Percentiles rank a stretch among this genome's conserved stretches.
These are phyloP conservation scores for Chamaecyparis obtusa DNA, from an alignment of 75 land plant species.

Conservation along the genomic window DNA sequence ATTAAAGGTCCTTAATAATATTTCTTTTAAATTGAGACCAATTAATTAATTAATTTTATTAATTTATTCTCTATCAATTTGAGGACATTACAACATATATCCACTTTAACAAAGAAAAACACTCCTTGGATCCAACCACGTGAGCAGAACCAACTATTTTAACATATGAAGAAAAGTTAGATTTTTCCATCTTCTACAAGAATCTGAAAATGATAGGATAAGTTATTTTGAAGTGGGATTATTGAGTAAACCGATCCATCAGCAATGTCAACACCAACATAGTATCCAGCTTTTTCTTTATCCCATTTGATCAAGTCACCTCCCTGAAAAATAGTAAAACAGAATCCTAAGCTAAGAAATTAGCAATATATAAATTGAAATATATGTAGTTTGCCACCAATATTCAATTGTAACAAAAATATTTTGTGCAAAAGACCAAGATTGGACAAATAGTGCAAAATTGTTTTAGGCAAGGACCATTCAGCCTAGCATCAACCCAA, in stretches of 20 bases:
- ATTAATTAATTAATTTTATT: too few species aligned
- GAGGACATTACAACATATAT: too few species aligned
- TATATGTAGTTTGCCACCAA: background rate
- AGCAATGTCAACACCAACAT: constrained; percentile 94
- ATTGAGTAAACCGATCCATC: constrained; percentile 73
- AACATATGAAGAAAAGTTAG: background rate
- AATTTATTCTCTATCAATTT: too few species aligned
- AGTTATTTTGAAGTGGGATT: background rate
- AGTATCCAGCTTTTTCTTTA: constrained; percentile 84
- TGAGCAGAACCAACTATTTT: background rate
- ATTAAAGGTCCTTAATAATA: too few species aligned
- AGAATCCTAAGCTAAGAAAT: background rate
- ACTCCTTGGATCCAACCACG: background rate
- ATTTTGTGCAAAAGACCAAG: too few species aligned
- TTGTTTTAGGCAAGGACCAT: too few species aligned
- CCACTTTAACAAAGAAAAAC: background rate
- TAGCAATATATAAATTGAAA: background rate
- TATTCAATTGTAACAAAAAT: too few species aligned
- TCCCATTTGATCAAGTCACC: constrained; percentile 98
- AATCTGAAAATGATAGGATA: background rate
- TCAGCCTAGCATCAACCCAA: too few species aligned
- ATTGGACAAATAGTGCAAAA: too few species aligned
- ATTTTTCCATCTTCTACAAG: background rate
- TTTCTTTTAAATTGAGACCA: too few species aligned
- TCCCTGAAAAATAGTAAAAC: constrained; percentile 45